Evolutionary conservation across 2,329 filamentous ascomycete genomes (phyloP), one percentile per base, ranked within the genome.

Genomic region (Trichophyton simii): DNA sequence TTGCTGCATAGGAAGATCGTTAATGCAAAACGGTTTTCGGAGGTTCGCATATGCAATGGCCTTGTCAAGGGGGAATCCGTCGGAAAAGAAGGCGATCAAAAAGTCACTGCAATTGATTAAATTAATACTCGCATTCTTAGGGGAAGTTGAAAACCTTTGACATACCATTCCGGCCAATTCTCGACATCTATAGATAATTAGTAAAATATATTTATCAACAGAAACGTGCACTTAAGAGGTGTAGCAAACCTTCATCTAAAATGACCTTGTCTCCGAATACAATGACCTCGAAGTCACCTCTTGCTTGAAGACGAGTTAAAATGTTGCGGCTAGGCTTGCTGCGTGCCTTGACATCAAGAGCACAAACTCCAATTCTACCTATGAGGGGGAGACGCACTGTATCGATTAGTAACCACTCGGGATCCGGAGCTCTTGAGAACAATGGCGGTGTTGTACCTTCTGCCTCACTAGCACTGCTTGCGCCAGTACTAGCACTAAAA

Each of bases 191-290:
- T 4, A 13, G 18, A 3, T 6, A 15, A 41, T 44, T 31, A 42
- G 46, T 48, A 25, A 48, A 48, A 48, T 3, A 31, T 0, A 4
- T 57, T 22, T 18, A 57, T 38, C 11, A 25, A 15, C 41, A 9
- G 25, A 28, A n/a, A 15, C 18, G 31, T 36, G 25, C 9, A 20
- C 11, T 15, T 25, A n/a, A 36, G 31, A 55, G 57, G 15, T 57
- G 57, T 28, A 28, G 28, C 79, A 67, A 67, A 83, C 83, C 82
- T 82, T 99, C 94, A 70, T 99, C 94, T 41, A 99, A 80, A 67
- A 99, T 99, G 50, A 96, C 92, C 76, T 99, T 99, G 78, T 99
- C 94, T 57, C 94, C 95, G 77, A 99, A 99, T 11, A 99, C 92
- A 64, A 95, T 87, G 25, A 97, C 91, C 69, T 99, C 92, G 70